Percentiles rank a stretch among this genome's conserved stretches.
phyloP scores from a whole-genome alignment of 2,329 filamentous ascomycete species.

The Paecilomyces niveus region DNA sequence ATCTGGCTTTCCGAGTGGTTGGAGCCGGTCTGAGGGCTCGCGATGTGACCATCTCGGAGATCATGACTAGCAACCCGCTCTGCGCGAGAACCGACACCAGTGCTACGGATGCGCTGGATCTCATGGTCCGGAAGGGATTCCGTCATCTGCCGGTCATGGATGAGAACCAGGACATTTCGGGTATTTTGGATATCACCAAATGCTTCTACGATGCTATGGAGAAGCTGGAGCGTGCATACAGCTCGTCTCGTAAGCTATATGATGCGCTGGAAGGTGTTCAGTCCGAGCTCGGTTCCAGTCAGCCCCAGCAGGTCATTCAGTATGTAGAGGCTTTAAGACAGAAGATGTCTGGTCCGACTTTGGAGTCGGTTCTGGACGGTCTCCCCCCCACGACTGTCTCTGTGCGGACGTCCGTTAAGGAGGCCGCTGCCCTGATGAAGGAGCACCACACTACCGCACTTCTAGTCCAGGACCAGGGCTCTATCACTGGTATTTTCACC shows the following conservation, averaged over 20 bases:
- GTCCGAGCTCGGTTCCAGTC: conserved; percentile 88
- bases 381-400: conserved; percentile 90
- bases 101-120: conserved; percentile 90
- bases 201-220: conserved; percentile 99
- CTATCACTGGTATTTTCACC: conserved; percentile 98
- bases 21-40: conserved; percentile 82
- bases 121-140: conserved; percentile 98
- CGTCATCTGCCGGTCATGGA: conserved; percentile 98
- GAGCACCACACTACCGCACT: conserved; percentile 97
- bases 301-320: conserved; percentile 97
- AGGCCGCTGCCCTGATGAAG: conserved; percentile 93
- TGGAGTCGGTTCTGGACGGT: conserved; percentile 89
- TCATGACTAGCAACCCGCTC: conserved; percentile 99
- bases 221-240: conserved; percentile 95
- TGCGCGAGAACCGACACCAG: conserved; percentile 97
- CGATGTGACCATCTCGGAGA: conserved; percentile 89
- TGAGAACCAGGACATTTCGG: conserved; percentile 98
- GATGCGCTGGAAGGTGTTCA: conserved; percentile 97
- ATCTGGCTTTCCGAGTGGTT: conserved; percentile 94
- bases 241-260: conserved; percentile 95
- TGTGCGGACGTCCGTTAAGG: conserved; percentile 91
- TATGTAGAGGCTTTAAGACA: conserved; percentile 91
- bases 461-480: conserved; percentile 90
- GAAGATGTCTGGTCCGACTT: conserved; percentile 96
- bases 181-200: conserved; percentile 97